phyloP scores from a whole-genome alignment of 1,284 basidiomycete genomes.

The Wallemia ichthyophaga region DNA sequence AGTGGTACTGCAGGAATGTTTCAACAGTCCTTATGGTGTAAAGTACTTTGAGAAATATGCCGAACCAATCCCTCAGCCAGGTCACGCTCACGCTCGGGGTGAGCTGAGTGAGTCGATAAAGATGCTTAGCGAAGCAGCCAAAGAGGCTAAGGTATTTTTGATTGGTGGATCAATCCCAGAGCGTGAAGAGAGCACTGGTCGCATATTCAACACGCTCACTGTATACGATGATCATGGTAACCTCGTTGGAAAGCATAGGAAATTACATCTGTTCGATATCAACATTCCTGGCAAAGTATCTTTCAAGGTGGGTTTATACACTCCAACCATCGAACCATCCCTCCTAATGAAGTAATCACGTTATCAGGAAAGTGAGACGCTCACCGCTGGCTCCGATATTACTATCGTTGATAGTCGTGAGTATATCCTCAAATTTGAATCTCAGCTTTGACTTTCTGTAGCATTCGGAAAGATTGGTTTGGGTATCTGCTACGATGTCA shows the following conservation, averaged over 20 bases:
- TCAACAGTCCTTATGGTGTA: conserved; percentile 17
- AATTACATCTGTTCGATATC: conserved; percentile 93
- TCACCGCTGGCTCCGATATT: conserved; percentile 44
- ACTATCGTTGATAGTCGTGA: conserved; percentile 69
- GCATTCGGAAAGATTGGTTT: conserved; percentile 68
- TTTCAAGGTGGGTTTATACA: conserved; percentile 65
- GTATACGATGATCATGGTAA: conserved; percentile 65
- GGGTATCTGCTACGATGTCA: conserved; percentile 69
- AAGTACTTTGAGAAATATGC: conserved; percentile 47
- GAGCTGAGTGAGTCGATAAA: conserved; percentile 37
- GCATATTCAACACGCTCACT: conserved; percentile 73
- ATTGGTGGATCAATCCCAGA: conserved; percentile 88
- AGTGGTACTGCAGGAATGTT: background rate
- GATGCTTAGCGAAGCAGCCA: conserved; percentile 54
- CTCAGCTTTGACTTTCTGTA: conserved; percentile 12
- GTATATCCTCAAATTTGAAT: conserved; percentile 3
- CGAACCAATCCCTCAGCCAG: conserved; percentile 31
- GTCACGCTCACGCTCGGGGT: conserved; percentile 29
- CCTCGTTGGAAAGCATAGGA: conserved; percentile 63
- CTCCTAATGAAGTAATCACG: too few relatives aligned
- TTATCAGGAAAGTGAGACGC: conserved; percentile 82
- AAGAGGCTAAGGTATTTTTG: conserved; percentile 51
- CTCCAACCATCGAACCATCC: too few relatives aligned
- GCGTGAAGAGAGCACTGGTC: conserved; percentile 27
- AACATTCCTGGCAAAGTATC: conserved; percentile 87